phyloP scores from a whole-genome alignment of 257 asterid genomes.

The Paulownia fortunei region DNA sequence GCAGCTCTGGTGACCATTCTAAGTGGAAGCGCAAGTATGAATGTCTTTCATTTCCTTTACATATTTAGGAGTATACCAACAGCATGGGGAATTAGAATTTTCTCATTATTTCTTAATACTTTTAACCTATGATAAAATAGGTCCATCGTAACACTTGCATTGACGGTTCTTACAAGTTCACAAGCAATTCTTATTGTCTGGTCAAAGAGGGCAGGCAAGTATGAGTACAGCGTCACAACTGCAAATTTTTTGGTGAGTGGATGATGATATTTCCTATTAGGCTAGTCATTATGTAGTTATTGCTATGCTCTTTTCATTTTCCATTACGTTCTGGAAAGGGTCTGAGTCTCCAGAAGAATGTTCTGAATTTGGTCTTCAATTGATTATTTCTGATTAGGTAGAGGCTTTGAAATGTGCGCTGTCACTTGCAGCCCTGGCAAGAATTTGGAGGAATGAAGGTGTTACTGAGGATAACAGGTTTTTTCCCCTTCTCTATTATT shows the following conservation, averaged over 20 bases:
- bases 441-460: slow-evolving; percentile 90
- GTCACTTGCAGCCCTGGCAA: slow-evolving; percentile 84
- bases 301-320: slow-evolving; percentile 16
- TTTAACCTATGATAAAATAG: slow-evolving; percentile 41
- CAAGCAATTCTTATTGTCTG: slow-evolving; percentile 98
- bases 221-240: slow-evolving; percentile 97
- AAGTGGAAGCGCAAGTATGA: slow-evolving; percentile 93
- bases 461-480: slow-evolving; percentile 96
- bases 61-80: slow-evolving; percentile 22
- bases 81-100: background rate
- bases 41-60: slow-evolving; percentile 21
- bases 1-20: slow-evolving; percentile 56
- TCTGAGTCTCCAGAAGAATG: slow-evolving; percentile 25
- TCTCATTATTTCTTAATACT: slow-evolving; percentile 15
- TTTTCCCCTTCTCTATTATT: background rate
- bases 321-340: background rate
- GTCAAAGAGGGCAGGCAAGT: slow-evolving; percentile 99
- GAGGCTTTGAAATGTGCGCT: slow-evolving; percentile 92
- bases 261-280: slow-evolving; percentile 29
- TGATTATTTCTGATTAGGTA: slow-evolving; percentile 59
- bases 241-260: slow-evolving; percentile 96
- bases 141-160: slow-evolving; percentile 80
- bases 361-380: slow-evolving; percentile 29
- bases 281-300: slow-evolving; percentile 9
- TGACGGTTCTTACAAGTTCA: slow-evolving; percentile 96